Evolutionary conservation across 148 eudicot species (phyloP), one percentile per base, ranked within the genome.

Genomic region (Rhododendron molle): DNA sequence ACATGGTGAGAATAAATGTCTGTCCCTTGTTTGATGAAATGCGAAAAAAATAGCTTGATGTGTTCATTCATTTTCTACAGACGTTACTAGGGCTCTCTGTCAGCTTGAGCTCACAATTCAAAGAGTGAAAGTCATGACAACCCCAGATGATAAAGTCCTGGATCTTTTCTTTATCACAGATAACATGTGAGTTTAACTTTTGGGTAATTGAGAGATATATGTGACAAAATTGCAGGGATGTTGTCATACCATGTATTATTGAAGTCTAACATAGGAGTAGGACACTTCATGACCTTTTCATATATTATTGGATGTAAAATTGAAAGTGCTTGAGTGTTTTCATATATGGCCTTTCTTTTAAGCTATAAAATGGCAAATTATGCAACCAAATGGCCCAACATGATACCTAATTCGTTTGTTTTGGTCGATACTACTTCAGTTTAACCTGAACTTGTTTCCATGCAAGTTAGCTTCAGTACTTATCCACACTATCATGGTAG

Each of bases 151-250:
- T 60, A 92, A 89, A 84, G 96, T 94, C 77, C 84, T 96, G 90
- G 97, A 94, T 69, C 93, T 96, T 81, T 93, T 96, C 85, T 92
- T 96, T 71, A 92, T 96, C 71, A 94, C 95, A 3, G 98, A 96
- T 88, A 87, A 86, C 85, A 85, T 89, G 98, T 94, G 72, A 91
- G 94, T 89, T 67, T n/a, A 54, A 34, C 80, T 56, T 34, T 54
- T 13, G 58, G 72, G 12, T 46, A 26, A 50, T 71, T 67, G 43
- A 28, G 73, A 67, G 43, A 26, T 28, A 28, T 69, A 46, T 32
- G 69, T 81, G 67, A 54, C 34, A 49, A 32, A 34, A 81, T 54
- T 81, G 69, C 69, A 18, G 38, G 69, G 14, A 26, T 9, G 43
- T 28, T 81, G 83, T 52, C 13, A 54, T 30, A 20, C 28, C 8